Base-by-base conservation (phyloP, 2,329 filamentous ascomycete species). In the Chaetomiaceae sp. region DNA sequence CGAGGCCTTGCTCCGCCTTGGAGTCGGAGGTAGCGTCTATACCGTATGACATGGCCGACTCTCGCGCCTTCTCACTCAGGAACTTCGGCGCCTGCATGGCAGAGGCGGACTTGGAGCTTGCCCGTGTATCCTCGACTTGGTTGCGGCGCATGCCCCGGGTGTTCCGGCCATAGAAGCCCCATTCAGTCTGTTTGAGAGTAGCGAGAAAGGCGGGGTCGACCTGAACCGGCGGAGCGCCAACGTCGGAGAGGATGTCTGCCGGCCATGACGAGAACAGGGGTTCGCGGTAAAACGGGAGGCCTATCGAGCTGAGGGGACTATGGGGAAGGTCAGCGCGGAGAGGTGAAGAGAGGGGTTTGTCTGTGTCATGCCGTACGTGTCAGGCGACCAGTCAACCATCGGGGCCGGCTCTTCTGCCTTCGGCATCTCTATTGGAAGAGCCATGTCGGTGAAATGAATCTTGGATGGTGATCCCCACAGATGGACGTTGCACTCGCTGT, bases 221-320 rank as follows among this genome's bases (percentile, higher is more conserved):
- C 51, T 84, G 87, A 11, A 75, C 68, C 0, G 90, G 86, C 14
- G 89, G 87, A 12, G 86, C 88, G 29, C 91, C 91, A 32, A 95
- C 78, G 62, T 96, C 89, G 48, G 85, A 91, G 1, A 93, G 67
- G 58, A 90, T 74, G 60, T 91, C 86, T 49, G 81, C 83, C 20
- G 93, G 89, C 88, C 91, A 96, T 30, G 87, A 84, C 3, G 93
- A 98, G 30, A 95, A 74, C 10, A 98, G 75, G 12, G 78, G 74
- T 51, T 97, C 91, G 51, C 90, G 81, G 64, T 98, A 98, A 64
- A 90, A 94, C 1, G 93, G 91, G 77, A 98, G 84, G 10, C 93
- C 94, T 42, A 97, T 74, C 27, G 82, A 79, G 65, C 84, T 97
- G 34, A 98, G 63, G 0, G 93, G 89, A 5, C 83, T 87, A 37